Conservation (phyloP, 805 yeast genomes). For the Saccharomycopsis sp. region DNA sequence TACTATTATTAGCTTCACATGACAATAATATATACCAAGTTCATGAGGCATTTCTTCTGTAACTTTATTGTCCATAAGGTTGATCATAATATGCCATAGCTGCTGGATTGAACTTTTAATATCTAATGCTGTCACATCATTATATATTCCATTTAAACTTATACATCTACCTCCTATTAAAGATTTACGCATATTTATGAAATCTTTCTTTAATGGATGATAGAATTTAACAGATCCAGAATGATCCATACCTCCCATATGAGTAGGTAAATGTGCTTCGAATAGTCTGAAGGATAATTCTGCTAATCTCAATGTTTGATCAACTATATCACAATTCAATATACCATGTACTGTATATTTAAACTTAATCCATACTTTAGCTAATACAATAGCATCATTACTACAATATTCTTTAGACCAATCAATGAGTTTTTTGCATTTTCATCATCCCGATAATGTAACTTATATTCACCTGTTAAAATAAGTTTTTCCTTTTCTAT, state of each 20-base stretch:
- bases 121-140: no score
- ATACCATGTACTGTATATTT: slow-evolving; percentile 1
- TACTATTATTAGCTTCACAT: slow-evolving; percentile 1
- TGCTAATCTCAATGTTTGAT: slow-evolving; percentile 3
- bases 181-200: slow-evolving; percentile 1
- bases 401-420: slow-evolving; percentile 6
- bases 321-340: background rate
- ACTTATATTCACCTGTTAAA: background rate
- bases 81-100: no score
- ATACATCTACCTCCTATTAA: no score
- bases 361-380: slow-evolving; percentile 7
- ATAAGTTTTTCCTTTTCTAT: background rate
- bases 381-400: slow-evolving; percentile 4
- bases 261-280: background rate
- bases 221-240: slow-evolving; percentile 6
- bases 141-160: no score
- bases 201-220: slow-evolving; percentile 7
- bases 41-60: background rate
- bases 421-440: background rate
- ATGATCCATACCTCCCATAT: no score
- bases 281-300: slow-evolving; percentile 5
- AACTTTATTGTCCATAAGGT: no score
- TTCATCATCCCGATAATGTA: background rate
- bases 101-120: no score
- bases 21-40: background rate